Percentiles rank a stretch among this genome's conserved stretches.
Conservation (phyloP, 768 basidiomycete genomes). For the Pisolithus marmoratus region DNA sequence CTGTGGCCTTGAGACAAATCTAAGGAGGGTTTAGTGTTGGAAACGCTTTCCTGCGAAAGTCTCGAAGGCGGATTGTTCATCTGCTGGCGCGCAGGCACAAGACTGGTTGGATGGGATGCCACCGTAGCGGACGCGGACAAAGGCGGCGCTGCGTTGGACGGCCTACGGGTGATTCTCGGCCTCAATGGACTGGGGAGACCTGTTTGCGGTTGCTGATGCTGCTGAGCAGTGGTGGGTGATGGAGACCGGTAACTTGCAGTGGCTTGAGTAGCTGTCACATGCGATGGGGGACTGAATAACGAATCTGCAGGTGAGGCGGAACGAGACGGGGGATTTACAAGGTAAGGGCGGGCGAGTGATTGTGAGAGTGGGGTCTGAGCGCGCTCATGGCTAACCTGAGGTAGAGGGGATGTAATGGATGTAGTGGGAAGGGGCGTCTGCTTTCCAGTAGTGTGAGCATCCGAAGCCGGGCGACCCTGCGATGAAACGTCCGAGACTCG, state of each 20-base stretch:
- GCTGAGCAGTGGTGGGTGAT: slow-evolving; percentile 12
- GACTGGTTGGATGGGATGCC: slow-evolving; percentile 18
- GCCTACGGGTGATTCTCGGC: slow-evolving; percentile 34
- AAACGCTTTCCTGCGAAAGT: slow-evolving; percentile 8
- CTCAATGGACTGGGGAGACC: slow-evolving; percentile 28
- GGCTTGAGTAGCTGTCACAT: slow-evolving; percentile 16
- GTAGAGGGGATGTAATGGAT: slow-evolving; percentile 13
- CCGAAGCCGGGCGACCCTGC: not conserved
- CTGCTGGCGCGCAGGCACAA: slow-evolving; percentile 19
- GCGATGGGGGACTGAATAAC: slow-evolving; percentile 16
- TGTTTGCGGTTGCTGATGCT: slow-evolving; percentile 13
- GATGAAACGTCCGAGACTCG: slow-evolving; percentile 13
- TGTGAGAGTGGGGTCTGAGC: slow-evolving; percentile 16
- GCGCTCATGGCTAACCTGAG: slow-evolving; percentile 21
- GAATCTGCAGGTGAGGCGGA: slow-evolving; percentile 37
- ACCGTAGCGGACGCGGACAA: slow-evolving; percentile 22
- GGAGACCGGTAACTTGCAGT: slow-evolving; percentile 16
- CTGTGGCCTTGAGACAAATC: slow-evolving; percentile 14
- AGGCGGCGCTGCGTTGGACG: slow-evolving; percentile 38
- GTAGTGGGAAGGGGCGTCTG: slow-evolving; percentile 1
- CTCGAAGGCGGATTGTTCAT: slow-evolving; percentile 20
- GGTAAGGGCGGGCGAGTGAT: slow-evolving; percentile 19
- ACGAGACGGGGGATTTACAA: slow-evolving; percentile 28
- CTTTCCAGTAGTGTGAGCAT: slow-evolving; percentile 1
- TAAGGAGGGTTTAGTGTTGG: slow-evolving; percentile 12